Evolutionary conservation across 768 basidiomycete species (phyloP), one percentile per base, ranked within the genome.

Genomic region (Zangia roseola): DNA sequence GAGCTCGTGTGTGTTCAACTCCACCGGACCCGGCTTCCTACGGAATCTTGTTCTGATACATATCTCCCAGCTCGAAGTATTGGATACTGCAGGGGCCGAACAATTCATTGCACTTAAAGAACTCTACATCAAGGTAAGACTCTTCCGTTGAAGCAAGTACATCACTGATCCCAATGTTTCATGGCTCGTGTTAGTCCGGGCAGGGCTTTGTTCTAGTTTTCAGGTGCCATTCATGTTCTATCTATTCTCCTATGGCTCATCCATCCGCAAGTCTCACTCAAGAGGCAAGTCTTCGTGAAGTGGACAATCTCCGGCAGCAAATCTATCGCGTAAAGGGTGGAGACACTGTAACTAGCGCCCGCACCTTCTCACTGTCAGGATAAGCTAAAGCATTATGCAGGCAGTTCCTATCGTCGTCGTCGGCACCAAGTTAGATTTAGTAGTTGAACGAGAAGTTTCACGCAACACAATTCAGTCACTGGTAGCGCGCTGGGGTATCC

Each of bases 61-160:
- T 45, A 19, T 38, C 41, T 17, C 28, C 24, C 58, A 91, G 89
- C 79, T 91, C 45, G 86, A 91, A 64, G 81, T 91, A 43, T 67
- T 90, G 47, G 89, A 91, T 64, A 91, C 89, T 10, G 89, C 89
- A 20, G 89, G 89, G 12, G 84, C 86, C n/a, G 89, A 91, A 58
- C 89, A 91, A 65, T 91, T 91, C 65, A 86, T 76, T 14, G 84
- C 84, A 9, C 71, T 91, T 44, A 89, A 88, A 54, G 89, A 91
- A 68, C 72, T 86, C 9, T 90, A 90, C 61, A 90, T 91, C 64
- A 83, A 88, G 78, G 88, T 87, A 50, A 16, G 14, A 31, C 10
- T 33, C 39, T 30, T 41, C 31, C 7, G 2, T 16, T 10, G 35
- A 43, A 19, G n/a, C 12, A n/a, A 8, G 4, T 21, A 8, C 16